Base-by-base conservation (phyloP, 352 stramenopile genomes). In the Phytopythium boreale region DNA sequence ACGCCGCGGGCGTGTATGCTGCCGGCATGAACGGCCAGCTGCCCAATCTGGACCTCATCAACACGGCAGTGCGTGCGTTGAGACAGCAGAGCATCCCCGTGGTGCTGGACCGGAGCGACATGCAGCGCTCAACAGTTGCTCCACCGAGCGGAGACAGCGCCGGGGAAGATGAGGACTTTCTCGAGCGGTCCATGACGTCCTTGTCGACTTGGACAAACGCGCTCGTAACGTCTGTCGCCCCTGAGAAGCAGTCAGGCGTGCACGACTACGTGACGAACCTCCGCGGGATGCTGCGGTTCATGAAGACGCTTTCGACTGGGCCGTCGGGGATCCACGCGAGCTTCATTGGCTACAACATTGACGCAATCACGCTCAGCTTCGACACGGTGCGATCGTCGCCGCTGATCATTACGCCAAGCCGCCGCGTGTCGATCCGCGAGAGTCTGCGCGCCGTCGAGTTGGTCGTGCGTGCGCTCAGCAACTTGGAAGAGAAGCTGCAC, bases 341-440 rank as follows among this genome's bases (percentile, higher is more conserved):
- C 51, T 95, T 93, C 39, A 89, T 95, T 66, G 76, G 83, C 64
- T 93, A 95, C 70, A 95, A 95, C 59, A 93, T 95, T 47, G 87
- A 95, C 66, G 85, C 78, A 24, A 81, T 95, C 67, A 93, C 87
- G 1, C 64, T 93, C n/a, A 76, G 34, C 36, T 62, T 62, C 17
- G 56, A 62, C 29, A 9, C 9, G 10, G 39, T 26, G 29, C 39
- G 41, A 17, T 50, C 55, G 26, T 37, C 26, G 7, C 49, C 49
- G 49, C 17, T 56, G 49, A 2, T 56, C 19, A 41, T n/a, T 2
- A 24, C 26, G 8, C 19, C 39, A 0, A 43, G 17, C 20, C 56
- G 27, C 3, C 56, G 43, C 24, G 56, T 43, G 17, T 41, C 67
- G 22, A 57, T 78, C 5, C 73, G 69, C 7, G 74, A 76, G 9